Evolutionary conservation across 78 protist species (phyloP).

Genomic region (Trichosphaerium sp.): DNA sequence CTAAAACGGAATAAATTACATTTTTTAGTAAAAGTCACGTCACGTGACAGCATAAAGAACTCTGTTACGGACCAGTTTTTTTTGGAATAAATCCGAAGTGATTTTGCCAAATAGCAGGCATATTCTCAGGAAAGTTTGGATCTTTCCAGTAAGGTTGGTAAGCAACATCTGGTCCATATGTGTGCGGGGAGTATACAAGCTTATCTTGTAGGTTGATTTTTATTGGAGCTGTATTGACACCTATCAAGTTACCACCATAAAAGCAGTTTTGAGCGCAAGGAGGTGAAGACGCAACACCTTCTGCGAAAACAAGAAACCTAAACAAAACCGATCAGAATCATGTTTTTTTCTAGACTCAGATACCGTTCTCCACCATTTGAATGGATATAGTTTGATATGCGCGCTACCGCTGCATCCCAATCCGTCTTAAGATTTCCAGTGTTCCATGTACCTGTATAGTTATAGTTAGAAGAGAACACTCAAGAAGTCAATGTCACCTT

Average conservation of each 20-base stretch:
- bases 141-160: slow-evolving; percentile 7
- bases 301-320: too few relatives aligned
- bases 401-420: slow-evolving; percentile 33
- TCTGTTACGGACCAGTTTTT: neutral
- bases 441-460: slow-evolving; percentile 47
- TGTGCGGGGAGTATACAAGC: slow-evolving; percentile 43
- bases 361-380: slow-evolving; percentile 31
- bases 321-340: too few relatives aligned
- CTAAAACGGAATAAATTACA: too few relatives aligned
- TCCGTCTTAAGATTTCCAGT: slow-evolving; percentile 26
- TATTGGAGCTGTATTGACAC: neutral
- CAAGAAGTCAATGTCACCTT: too few relatives aligned
- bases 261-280: neutral
- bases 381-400: slow-evolving; percentile 26
- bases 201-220: slow-evolving; percentile 14
- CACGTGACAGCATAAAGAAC: too few relatives aligned
- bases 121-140: slow-evolving; percentile 21
- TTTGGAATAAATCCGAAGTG: slow-evolving; percentile 22
- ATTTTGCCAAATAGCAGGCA: slow-evolving; percentile 32
- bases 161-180: slow-evolving; percentile 49
- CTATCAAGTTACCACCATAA: slow-evolving; percentile 46
- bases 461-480: too few relatives aligned
- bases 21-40: too few relatives aligned
- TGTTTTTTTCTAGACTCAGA: too few relatives aligned
- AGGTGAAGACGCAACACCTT: slow-evolving; percentile 19